phyloP scores from a whole-genome alignment of 345 rosid genomes.

The Acer yangbiense region DNA sequence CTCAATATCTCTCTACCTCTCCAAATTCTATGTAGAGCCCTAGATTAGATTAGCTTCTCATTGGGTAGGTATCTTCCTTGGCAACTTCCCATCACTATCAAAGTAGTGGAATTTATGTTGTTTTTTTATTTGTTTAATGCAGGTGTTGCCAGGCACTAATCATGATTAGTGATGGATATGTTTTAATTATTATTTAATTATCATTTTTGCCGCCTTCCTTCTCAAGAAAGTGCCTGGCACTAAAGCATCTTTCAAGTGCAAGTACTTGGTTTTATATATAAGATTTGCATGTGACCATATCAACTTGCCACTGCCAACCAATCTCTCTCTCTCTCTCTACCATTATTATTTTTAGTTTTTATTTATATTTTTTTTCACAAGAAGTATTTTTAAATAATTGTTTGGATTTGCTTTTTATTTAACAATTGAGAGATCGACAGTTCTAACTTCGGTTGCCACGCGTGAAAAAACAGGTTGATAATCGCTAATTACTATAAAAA shows the following conservation, averaged over 20 bases:
- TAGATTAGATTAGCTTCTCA: neutral
- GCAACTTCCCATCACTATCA: slow-evolving; percentile 30
- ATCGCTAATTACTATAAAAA: too few relatives aligned
- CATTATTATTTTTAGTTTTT: neutral
- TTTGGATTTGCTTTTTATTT: neutral
- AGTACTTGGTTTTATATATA: neutral
- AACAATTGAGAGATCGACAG: neutral
- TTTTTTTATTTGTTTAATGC: slow-evolving; percentile 7
- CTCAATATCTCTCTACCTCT: neutral
- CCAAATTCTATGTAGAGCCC: neutral
- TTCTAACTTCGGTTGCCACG: neutral
- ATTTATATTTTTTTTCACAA: neutral
- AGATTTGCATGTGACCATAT: slow-evolving; percentile 5
- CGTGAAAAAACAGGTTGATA: neutral
- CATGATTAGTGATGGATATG: slow-evolving; percentile 18
- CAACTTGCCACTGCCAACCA: neutral
- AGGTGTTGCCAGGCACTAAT: slow-evolving; percentile 27
- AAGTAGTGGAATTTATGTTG: slow-evolving; percentile 24
- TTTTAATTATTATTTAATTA: neutral
- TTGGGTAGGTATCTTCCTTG: slow-evolving; percentile 11
- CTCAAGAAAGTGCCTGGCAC: slow-evolving; percentile 31
- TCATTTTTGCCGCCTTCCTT: slow-evolving; percentile 20
- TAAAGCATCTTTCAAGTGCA: slow-evolving; percentile 9
- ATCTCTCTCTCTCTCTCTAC: neutral
- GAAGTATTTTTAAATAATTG: too few relatives aligned